Percentiles rank a stretch among this genome's conserved stretches.
Conservation (phyloP, 352 stramenopile species). For the Globisporangium cystogenes region DNA sequence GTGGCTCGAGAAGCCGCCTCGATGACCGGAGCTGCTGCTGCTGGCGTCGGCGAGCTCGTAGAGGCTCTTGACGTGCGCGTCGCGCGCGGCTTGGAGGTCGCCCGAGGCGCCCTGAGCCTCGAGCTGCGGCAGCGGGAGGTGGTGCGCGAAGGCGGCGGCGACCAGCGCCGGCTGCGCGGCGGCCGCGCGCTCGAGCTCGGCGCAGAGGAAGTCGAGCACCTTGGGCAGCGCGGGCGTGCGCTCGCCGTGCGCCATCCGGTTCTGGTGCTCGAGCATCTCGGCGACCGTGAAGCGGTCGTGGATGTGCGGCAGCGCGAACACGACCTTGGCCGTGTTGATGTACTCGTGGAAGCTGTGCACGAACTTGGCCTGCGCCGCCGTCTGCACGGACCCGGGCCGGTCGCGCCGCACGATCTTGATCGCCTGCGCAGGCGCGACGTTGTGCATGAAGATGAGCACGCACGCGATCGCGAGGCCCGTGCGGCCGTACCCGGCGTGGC, state of each 20-base stretch:
- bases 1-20: conserved; percentile 1
- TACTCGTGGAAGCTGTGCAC: conserved; percentile 73
- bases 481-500: conserved; percentile 84
- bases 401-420: conserved; percentile 74
- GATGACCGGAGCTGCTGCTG: neutral
- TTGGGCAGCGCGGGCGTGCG: conserved; percentile 29
- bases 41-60: conserved; percentile 13
- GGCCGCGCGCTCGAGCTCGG: conserved; percentile 30
- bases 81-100: conserved; percentile 11
- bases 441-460: conserved; percentile 80
- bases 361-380: conserved; percentile 63
- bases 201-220: conserved; percentile 58
- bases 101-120: conserved; percentile 2
- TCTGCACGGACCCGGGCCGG: conserved; percentile 75
- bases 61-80: conserved; percentile 24
- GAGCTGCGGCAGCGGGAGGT: conserved; percentile 13
- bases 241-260: conserved; percentile 48
- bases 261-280: conserved; percentile 68
- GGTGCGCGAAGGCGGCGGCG: conserved; percentile 14
- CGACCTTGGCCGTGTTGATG: conserved; percentile 54
- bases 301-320: conserved; percentile 69
- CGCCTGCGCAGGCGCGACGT: conserved; percentile 54
- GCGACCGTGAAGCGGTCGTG: conserved; percentile 65
- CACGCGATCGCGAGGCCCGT: conserved; percentile 87
- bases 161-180: conserved; percentile 14